A percentile compares a stretch with the other conserved stretches of the same genome.
Evolutionary conservation across 2,329 filamentous ascomycete genomes (phyloP).

Genomic region (Diaporthe caulivora): DNA sequence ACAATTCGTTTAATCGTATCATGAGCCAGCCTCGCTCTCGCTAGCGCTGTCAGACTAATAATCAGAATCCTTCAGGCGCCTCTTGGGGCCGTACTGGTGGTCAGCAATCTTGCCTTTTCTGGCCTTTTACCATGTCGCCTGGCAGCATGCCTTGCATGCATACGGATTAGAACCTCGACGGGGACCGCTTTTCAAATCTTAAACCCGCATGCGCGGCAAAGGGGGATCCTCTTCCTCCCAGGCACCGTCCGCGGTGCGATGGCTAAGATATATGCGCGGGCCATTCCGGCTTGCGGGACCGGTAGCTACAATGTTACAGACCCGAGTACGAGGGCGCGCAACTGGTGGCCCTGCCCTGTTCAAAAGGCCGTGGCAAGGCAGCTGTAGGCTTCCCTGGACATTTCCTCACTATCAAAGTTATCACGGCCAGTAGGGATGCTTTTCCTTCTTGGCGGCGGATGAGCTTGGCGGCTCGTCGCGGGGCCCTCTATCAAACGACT

Average conservation of each 20-base stretch:
- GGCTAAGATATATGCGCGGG: background rate
- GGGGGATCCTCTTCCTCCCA: background rate
- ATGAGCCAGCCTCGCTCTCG: constrained; percentile 10
- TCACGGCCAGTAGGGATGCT: background rate
- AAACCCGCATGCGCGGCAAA: background rate
- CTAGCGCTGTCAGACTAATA: constrained; percentile 25
- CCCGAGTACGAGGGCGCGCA: background rate
- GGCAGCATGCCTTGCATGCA: too few species aligned
- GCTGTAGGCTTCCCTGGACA: too few species aligned
- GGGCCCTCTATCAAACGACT: constrained; percentile 11
- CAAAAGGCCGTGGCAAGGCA: too few species aligned
- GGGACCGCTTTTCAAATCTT: constrained; percentile 12
- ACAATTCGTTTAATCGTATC: background rate
- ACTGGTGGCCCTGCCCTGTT: too few species aligned
- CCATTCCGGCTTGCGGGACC: background rate
- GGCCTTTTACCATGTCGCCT: background rate
- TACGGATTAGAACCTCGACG: background rate
- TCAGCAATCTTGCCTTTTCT: constrained; percentile 5
- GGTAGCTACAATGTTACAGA: background rate
- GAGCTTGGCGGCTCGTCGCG: constrained; percentile 11
- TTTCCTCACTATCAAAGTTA: background rate
- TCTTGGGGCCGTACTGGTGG: background rate
- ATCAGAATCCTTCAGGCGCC: background rate
- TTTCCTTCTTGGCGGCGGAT: constrained; percentile 3
- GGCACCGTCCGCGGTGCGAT: background rate